Conservation (phyloP, 257 asterid genomes). For the Solanum chaucha region DNA sequence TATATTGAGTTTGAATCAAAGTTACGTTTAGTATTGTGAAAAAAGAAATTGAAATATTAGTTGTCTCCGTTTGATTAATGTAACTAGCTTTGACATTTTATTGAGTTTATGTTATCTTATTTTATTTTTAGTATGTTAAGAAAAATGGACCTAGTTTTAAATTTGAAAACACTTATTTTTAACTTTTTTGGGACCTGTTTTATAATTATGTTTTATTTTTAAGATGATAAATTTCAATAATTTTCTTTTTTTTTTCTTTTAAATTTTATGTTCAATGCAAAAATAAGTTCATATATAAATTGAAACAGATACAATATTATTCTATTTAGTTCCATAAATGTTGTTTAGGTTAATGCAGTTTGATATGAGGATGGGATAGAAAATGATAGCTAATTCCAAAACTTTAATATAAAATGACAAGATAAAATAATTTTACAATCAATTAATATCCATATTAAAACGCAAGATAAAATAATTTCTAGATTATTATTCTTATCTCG, state of each 20-base stretch:
- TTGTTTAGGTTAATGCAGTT: not conserved
- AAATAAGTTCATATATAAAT: not conserved
- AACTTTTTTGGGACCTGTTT: not conserved
- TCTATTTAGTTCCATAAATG: not conserved
- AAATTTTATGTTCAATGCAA: not conserved
- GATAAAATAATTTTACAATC: not conserved
- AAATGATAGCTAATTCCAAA: not conserved
- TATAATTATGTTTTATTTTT: not conserved
- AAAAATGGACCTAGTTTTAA: not conserved
- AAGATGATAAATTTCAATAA: not conserved
- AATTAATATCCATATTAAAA: not conserved
- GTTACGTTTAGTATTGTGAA: not conserved
- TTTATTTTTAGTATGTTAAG: not conserved
- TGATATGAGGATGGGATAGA: not conserved
- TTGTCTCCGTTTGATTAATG: not conserved
- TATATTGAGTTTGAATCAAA: not conserved
- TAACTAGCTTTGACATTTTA: not conserved
- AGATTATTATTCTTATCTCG: not conserved
- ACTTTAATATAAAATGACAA: not conserved
- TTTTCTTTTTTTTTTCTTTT: not conserved
- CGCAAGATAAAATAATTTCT: not conserved
- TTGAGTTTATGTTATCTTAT: not conserved
- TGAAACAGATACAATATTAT: not conserved
- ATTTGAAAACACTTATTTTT: not conserved
- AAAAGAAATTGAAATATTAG: not conserved